Evolutionary conservation across 2,329 filamentous ascomycete genomes (phyloP), one percentile per base, ranked within the genome.

Genomic region (Colletotrichum siamense): DNA sequence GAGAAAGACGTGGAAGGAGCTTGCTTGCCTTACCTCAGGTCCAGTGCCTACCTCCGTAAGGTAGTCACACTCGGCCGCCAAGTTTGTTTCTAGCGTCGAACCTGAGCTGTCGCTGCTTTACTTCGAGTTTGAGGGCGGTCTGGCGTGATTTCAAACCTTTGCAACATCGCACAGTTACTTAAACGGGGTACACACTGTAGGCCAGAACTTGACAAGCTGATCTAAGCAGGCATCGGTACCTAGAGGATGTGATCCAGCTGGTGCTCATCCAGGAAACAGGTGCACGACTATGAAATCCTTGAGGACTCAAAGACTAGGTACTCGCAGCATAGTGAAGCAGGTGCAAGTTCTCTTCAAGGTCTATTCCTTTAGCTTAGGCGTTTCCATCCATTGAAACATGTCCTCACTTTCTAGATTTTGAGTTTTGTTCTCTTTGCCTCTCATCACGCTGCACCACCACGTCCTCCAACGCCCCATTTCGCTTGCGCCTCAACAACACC

Each of bases 401-500:
- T n/a, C 18, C 18, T 49, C 18, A n/a, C 18, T n/a, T 49, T 59
- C 22, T 22, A 28, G 55, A 59, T 22, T 59, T 59, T 59, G 55
- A 28, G 24, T 59, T 59, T 24, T 59, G 22, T 59, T 28, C 55
- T 59, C 55, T 24, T 28, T 59, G 22, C 55, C 55, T 59, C 22
- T 59, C 22, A 13, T 66, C 24, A 66, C 34, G 66, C 66, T n/a
- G 52, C 67, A 61, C 67, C 67, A 34, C 67, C 67, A 24, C 67
- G 67, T 74, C 79, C 81, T 32, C 81, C 79, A 30, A 81, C 77
- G 61, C 77, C 77, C 13, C 77, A 78, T 64, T 81, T 62, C 12
- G 80, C 78, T 76, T 81, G 81, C 22, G 73, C 78, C 36, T 73
- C 49, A 10, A 63, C 78, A 28, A 82, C 34, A 55, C 73, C 70